phyloP scores from a whole-genome alignment of 331 rosid genomes.

The Malus hybrid region DNA sequence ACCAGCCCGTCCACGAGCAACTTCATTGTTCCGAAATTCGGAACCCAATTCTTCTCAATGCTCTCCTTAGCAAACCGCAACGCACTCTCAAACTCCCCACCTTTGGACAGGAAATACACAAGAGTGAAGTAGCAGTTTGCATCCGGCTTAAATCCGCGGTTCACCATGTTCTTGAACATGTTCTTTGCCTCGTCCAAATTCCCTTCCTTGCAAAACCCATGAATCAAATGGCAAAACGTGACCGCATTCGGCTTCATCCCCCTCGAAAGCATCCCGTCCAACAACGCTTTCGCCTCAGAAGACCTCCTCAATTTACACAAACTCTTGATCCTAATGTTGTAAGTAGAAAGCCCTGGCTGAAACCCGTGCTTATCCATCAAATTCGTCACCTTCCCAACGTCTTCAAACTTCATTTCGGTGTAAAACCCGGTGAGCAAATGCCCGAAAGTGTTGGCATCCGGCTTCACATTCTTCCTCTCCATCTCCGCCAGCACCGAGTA shows the following conservation, averaged over 20 bases:
- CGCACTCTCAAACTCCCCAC: conserved; percentile 49
- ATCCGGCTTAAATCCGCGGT: conserved; percentile 42
- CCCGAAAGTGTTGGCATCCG: conserved; percentile 38
- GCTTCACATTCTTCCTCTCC: conserved; percentile 50
- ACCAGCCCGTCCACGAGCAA: conserved; percentile 67
- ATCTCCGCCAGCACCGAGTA: conserved; percentile 63
- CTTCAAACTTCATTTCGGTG: conserved; percentile 57
- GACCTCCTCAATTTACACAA: conserved; percentile 69
- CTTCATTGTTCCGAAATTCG: conserved; percentile 54
- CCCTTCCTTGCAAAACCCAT: conserved; percentile 71
- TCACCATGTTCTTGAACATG: conserved; percentile 47
- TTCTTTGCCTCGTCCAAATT: conserved; percentile 56
- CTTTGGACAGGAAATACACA: conserved; percentile 39
- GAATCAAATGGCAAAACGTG: conserved; percentile 54
- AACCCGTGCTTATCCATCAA: conserved; percentile 52
- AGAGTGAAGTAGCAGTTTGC: conserved; percentile 44
- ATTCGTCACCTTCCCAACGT: conserved; percentile 51
- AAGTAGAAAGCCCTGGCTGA: conserved; percentile 26
- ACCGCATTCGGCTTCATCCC: conserved; percentile 58
- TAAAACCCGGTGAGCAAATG: conserved; percentile 50
- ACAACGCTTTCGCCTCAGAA: conserved; percentile 57
- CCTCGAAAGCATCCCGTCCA: conserved; percentile 52
- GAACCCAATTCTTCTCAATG: conserved; percentile 62
- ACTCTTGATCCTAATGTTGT: conserved; percentile 62
- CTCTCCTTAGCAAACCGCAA: conserved; percentile 38